Evolutionary conservation across 805 yeast species (phyloP).

Genomic region (Kodamaea restingae): DNA sequence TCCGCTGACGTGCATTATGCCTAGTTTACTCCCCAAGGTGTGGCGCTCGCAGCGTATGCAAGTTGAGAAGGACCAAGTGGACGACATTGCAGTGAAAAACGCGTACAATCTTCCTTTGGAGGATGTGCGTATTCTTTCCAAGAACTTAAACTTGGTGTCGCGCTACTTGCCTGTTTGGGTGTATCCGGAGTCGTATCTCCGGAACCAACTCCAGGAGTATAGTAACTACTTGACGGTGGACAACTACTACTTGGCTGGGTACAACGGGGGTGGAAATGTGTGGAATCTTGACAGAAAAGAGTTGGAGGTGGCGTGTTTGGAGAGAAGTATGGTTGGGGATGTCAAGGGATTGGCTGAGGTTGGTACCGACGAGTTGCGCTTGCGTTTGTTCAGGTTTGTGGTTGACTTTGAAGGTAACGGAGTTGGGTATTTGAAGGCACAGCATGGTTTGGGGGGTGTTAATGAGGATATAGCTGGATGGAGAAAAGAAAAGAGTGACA

Average conservation of each 20-base stretch:
- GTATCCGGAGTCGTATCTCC: conserved; percentile 36
- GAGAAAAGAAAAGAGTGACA: background rate
- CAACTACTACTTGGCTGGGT: conserved; percentile 43
- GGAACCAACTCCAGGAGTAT: conserved; percentile 33
- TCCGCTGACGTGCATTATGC: conserved; percentile 57
- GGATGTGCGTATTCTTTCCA: conserved; percentile 35
- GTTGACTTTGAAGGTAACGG: conserved; percentile 39
- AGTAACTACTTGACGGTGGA: conserved; percentile 49
- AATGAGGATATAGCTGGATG: background rate
- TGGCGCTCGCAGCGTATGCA: conserved; percentile 19
- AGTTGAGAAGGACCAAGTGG: conserved; percentile 14
- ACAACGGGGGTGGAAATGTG: conserved; percentile 37
- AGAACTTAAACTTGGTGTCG: conserved; percentile 34
- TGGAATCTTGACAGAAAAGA: conserved; percentile 49
- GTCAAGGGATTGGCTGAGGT: conserved; percentile 19
- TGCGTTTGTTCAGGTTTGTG: conserved; percentile 37
- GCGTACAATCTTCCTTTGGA: conserved; percentile 44
- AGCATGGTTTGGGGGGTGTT: conserved; percentile 13
- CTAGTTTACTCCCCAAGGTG: conserved; percentile 38
- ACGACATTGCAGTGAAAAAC: conserved; percentile 35
- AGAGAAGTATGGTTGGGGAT: conserved; percentile 48
- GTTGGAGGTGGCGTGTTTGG: conserved; percentile 49
- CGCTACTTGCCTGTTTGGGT: conserved; percentile 37
- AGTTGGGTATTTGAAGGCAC: conserved; percentile 34
- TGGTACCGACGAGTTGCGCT: conserved; percentile 27